Percentiles rank a stretch among this genome's conserved stretches.
phyloP scores from a whole-genome alignment of 2,329 filamentous ascomycete genomes.

The Colletotrichum sidae region DNA sequence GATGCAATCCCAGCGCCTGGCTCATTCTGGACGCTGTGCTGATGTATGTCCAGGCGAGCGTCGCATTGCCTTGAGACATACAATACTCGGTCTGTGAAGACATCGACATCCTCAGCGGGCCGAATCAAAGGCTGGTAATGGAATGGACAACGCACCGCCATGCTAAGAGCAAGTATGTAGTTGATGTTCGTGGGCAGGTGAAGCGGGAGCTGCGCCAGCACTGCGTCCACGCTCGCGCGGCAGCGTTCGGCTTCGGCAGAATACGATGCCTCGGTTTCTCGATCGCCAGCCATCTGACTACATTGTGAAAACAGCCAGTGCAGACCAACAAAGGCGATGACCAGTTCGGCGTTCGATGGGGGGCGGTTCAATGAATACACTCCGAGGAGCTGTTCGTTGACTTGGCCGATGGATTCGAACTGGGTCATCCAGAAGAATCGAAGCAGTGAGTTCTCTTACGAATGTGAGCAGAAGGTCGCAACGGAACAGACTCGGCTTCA shows the following conservation, averaged over 20 bases:
- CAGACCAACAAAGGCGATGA: background rate
- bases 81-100: background rate
- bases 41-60: slow-evolving; percentile 3
- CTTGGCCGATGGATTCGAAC: background rate
- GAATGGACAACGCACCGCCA: background rate
- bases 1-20: background rate
- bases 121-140: background rate
- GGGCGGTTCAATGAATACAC: background rate
- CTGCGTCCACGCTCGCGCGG: background rate
- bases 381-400: background rate
- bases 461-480: background rate
- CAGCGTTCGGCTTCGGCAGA: background rate
- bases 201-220: background rate
- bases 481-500: background rate
- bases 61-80: background rate
- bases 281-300: background rate
- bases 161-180: background rate
- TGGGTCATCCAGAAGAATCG: slow-evolving; percentile 1
- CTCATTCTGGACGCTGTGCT: background rate
- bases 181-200: background rate
- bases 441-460: background rate
- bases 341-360: background rate
- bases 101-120: background rate
- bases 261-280: background rate
- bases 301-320: slow-evolving; percentile 1